Percentiles rank a stretch among this genome's conserved stretches.
These are phyloP conservation scores for Daedaleopsis nitida DNA, from an alignment of 768 basidiomycete genomes.

Conservation along the genomic window DNA sequence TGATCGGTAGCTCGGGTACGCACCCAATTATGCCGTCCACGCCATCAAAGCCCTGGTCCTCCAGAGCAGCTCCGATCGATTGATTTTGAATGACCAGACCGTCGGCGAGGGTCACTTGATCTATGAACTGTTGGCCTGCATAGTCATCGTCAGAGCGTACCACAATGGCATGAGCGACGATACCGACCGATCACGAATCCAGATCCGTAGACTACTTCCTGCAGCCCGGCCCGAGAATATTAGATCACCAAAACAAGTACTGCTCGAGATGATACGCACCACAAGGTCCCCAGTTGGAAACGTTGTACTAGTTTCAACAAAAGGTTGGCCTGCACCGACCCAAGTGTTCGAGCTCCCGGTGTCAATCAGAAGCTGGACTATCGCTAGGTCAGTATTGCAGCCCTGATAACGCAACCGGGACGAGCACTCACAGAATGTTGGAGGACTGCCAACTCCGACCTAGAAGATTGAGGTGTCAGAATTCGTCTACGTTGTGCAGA, in stretches of 20 bases:
- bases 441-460: constrained; percentile 51
- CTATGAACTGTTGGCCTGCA: constrained; percentile 31
- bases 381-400: neutral
- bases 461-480: neutral
- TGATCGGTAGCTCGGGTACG: neutral
- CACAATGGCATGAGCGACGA: neutral
- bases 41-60: constrained; percentile 28
- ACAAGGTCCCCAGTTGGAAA: constrained; percentile 34
- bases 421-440: constrained; percentile 39
- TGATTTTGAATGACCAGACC: constrained; percentile 32
- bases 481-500: too few relatives aligned
- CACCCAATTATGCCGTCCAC: constrained; percentile 45
- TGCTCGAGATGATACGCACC: constrained; percentile 28
- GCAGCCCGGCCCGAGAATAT: neutral
- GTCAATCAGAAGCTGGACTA: constrained; percentile 54
- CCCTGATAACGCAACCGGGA: too few relatives aligned
- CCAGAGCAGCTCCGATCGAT: constrained; percentile 39
- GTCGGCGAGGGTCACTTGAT: constrained; percentile 43
- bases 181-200: constrained; percentile 46
- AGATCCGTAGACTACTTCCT: constrained; percentile 55
- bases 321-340: constrained; percentile 52
- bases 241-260: constrained; percentile 23
- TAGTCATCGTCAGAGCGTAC: neutral
- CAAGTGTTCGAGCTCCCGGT: constrained; percentile 59
- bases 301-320: constrained; percentile 45